Base-by-base conservation (phyloP, 768 basidiomycete genomes). In the Chalciporus piperatus region DNA sequence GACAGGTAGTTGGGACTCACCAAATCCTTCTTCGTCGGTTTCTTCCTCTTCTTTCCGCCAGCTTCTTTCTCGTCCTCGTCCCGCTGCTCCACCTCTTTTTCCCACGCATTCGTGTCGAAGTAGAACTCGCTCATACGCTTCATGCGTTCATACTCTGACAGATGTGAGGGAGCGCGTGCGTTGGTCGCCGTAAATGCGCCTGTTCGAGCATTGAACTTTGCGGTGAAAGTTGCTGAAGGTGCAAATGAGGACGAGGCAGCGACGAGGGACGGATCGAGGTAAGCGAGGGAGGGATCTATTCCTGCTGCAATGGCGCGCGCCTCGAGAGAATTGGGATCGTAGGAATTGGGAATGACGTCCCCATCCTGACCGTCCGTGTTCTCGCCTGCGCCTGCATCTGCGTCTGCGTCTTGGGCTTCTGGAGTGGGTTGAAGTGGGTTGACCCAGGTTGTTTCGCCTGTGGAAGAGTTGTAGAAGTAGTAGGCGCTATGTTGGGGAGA, bases 61-160 rank as follows among this genome's bases (percentile, higher is more conserved):
- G 62, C 77, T 42, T 71, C 80, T 16, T 77, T 82, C 48, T 75
- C 74, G 65, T 76, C 70, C 53, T 65, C 60, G 50, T 69, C 56
- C 27, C 76, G 66, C 45, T 74, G 66, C 23, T 80, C 87, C 3
- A 89, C 75, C 25, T 91, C 81, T 47, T 78, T 57, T 68, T 92
- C 85, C 90, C 90, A 93, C 42, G 77, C 78, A n/a, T 75, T 76
- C 19, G 90, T 84, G 56, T 93, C 90, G 55, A 93, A 93, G 69
- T 90, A 93, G 60, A 89, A 87, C 62, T 85, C 80, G 74, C 87
- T 90, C 90, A 92, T 92, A 39, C 91, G 80, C 25, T 70, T 69
- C 61, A 83, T 84, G 6, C 90, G 82, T 57, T 91, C 89, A 57
- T 81, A 89, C 63, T 92, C 91, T 16, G 84, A 86, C 46, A 93